Conservation (phyloP, 2,329 filamentous ascomycete genomes). For the Orbilia quercus region DNA sequence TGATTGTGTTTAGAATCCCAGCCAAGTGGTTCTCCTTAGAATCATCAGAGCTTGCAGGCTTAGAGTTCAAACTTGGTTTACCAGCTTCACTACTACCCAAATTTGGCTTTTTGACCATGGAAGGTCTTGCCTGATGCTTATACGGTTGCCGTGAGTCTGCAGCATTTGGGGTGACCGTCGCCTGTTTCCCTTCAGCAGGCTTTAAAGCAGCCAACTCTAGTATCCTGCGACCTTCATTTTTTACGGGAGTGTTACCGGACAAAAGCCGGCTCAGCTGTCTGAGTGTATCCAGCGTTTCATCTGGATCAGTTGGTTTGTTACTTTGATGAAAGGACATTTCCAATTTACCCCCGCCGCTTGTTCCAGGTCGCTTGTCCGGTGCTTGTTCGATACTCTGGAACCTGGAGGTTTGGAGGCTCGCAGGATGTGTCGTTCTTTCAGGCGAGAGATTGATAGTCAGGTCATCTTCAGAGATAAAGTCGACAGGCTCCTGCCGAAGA, state of each 20-base stretch:
- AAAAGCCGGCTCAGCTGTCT: constrained; percentile 48
- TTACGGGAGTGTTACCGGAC: constrained; percentile 40
- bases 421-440: constrained; percentile 9
- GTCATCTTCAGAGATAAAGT: constrained; percentile 52
- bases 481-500: constrained; percentile 38
- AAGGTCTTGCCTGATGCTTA: constrained; percentile 34
- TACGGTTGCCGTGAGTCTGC: constrained; percentile 36
- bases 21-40: constrained; percentile 10
- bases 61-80: constrained; percentile 19
- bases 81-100: background rate
- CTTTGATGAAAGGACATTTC: constrained; percentile 41
- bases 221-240: constrained; percentile 30
- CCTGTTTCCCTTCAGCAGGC: constrained; percentile 17
- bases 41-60: constrained; percentile 12
- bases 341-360: constrained; percentile 14
- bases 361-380: constrained; percentile 6
- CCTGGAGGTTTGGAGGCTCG: constrained; percentile 4
- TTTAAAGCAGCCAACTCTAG: constrained; percentile 25
- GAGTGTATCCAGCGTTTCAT: constrained; percentile 50
- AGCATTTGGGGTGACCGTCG: background rate
- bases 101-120: constrained; percentile 8
- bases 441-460: constrained; percentile 34
- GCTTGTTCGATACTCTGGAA: background rate
- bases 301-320: constrained; percentile 36
- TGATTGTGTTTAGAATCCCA: constrained; percentile 11